Evolutionary conservation across 2,329 filamentous ascomycete genomes (phyloP), one percentile per base, ranked within the genome.

Genomic region (Macrophomina tecta): DNA sequence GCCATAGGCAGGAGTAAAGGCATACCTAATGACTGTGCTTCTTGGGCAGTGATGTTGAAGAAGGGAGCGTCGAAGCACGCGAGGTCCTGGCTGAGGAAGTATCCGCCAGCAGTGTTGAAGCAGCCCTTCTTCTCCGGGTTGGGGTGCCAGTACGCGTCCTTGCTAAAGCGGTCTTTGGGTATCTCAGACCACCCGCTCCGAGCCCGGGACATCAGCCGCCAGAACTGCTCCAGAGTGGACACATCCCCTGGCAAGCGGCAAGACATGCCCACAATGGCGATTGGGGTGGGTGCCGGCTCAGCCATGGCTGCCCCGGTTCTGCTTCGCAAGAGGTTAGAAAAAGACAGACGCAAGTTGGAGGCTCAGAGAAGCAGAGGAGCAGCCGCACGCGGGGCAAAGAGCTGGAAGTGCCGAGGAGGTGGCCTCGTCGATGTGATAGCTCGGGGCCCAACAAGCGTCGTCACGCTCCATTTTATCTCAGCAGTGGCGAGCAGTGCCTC

Each of bases 121-220:
- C 46, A 66, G 11, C 70, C 69, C 7, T 66, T 55, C 58, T 69
- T 70, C n/a, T 67, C 67, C 5, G 69, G 62, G 56, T 70, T 68
- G 3, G 79, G 79, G 68, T 81, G 78, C 69, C 79, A 80, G 68
- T 74, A 76, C 2, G 74, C 77, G 23, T 73, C 72, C 1, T 73
- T 65, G 67, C 77, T 78, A 45, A 78, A 74, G 3, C 79, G 71
- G n/a, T 77, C 74, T 16, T 73, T 68, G 5, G 80, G 80, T 8
- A 80, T 77, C 8, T 73, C 68, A 2, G 78, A 72, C 69, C 70
- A 74, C 1, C 75, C 73, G 7, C 73, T 73, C 12, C 76, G 72
- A 14, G 69, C 73, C 32, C 73, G 68, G 40, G 77, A 66, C 61
- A 79, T 69, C 60, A 77, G 68, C 38, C 78, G 72, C 75, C 77